Conservation (phyloP, 768 basidiomycete species). For the Mycena pura region DNA sequence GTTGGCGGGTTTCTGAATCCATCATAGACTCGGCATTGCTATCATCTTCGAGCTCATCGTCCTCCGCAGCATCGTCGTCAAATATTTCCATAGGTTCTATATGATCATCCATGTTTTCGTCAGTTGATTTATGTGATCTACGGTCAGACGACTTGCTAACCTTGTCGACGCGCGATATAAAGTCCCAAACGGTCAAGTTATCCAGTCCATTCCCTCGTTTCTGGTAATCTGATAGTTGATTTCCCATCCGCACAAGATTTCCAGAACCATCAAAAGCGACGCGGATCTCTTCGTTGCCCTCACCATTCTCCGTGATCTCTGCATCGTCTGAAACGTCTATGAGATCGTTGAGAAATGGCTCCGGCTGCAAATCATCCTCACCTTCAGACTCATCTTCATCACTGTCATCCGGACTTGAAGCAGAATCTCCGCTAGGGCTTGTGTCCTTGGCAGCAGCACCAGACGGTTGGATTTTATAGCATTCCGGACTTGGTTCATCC, state of each 20-base stretch:
- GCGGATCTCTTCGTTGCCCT: not conserved
- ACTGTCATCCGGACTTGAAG: not conserved
- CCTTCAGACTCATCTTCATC: not conserved
- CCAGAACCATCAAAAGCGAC: conserved; percentile 13
- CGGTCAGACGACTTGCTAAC: conserved; percentile 1
- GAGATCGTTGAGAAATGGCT: not conserved
- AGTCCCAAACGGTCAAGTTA: conserved; percentile 38
- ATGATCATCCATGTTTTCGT: not conserved
- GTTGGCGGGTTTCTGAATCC: not conserved
- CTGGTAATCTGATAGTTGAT: conserved; percentile 36
- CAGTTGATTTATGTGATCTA: not conserved
- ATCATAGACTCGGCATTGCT: not conserved
- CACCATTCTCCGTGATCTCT: conserved; percentile 13
- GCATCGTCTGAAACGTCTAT: not conserved
- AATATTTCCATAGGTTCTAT: not conserved
- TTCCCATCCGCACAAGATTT: conserved; percentile 14
- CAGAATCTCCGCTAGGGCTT: not conserved
- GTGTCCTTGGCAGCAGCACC: not conserved
- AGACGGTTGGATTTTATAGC: not conserved
- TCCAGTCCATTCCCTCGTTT: conserved; percentile 20
- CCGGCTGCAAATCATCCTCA: not conserved
- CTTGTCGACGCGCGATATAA: conserved; percentile 31
- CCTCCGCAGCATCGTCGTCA: conserved; percentile 12
- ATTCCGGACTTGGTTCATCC: not conserved
- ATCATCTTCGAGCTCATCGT: not conserved